Conservation (phyloP, 2,329 filamentous ascomycete genomes). For the Fusarium compactum region DNA sequence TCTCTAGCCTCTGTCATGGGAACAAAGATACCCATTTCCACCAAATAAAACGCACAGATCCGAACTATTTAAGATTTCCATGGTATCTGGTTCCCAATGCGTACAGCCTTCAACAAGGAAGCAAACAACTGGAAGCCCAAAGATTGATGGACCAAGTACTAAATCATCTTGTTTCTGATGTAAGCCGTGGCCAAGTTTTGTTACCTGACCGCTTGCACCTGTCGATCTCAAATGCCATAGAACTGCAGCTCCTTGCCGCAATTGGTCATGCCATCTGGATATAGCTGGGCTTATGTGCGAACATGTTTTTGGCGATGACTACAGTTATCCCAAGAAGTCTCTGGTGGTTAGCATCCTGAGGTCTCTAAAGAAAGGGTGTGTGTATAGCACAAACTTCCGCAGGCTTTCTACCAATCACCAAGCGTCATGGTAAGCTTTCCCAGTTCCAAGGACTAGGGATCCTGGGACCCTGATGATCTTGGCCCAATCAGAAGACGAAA, state of each 20-base stretch:
- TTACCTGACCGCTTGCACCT: background rate
- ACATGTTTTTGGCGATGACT: background rate
- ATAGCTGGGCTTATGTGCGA: background rate
- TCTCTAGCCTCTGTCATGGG: slow-evolving; percentile 1
- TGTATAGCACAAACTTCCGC: background rate
- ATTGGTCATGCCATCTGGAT: background rate
- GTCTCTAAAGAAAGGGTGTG: background rate
- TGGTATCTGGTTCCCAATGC: background rate
- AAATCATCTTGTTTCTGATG: background rate
- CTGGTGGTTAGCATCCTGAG: slow-evolving; percentile 2
- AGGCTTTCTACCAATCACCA: slow-evolving; percentile 27
- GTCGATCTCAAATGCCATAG: background rate
- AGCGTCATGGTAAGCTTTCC: slow-evolving; percentile 2
- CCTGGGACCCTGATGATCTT: slow-evolving; percentile 16
- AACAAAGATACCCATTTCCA: background rate
- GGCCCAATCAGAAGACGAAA: slow-evolving; percentile 22
- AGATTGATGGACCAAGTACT: background rate
- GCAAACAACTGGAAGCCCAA: background rate
- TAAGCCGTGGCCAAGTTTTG: background rate
- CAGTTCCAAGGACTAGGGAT: slow-evolving; percentile 37
- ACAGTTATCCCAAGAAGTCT: slow-evolving; percentile 4
- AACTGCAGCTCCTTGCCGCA: background rate
- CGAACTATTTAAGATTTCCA: background rate
- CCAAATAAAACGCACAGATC: background rate
- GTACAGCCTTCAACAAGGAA: background rate